Base-by-base conservation (phyloP, 441 rosid genomes). In the Melastoma candidum region DNA sequence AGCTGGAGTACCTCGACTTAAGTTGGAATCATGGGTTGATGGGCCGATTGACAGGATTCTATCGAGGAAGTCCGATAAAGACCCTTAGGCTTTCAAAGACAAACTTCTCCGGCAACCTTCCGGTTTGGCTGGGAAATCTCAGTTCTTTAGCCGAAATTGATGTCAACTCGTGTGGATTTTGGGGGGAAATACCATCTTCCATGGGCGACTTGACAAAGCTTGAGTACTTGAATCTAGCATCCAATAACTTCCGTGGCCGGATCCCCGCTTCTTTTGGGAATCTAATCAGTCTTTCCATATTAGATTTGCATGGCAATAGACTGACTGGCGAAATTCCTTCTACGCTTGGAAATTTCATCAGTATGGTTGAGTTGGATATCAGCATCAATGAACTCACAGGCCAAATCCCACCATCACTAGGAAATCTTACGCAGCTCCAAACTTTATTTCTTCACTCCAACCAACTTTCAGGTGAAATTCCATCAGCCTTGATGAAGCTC, bases 31-130 rank as follows among this genome's bases (percentile, higher is more conserved):
- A 0, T 14, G 13, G 47, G 0, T 51, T 69, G 17, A 39, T 5
- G 0, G 74, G 58, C 1, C 12, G 32, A 22, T 12, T 70, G 0
- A 67, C 62, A 1, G 25, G 54, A 14, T 22, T 11, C 5, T 45
- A 43, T 1, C 26, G 7, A 9, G 24, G 12, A 55, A 44, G 51
- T 26, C 53, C 48, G 1, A 29, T 63, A 1, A 26, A 55, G 36
- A 7, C 0, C 0, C 1, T 56, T 1, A 0, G 2, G n/a, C 53
- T 71, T 44, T 13, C 0, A 0, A 0, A 0, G 11, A 66, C 61
- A 11, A 56, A 47, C 8, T 56, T 71, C 26, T 62, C 13, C 0
- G 68, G 71, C 27, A 53, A 55, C 53, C 46, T 66, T 25, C 66
- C 63, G 0, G n/a, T 2, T 39, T 67, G 61, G 7, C 56, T 67